Conservation (phyloP, 768 basidiomycete genomes). For the Amanita inopinata region DNA sequence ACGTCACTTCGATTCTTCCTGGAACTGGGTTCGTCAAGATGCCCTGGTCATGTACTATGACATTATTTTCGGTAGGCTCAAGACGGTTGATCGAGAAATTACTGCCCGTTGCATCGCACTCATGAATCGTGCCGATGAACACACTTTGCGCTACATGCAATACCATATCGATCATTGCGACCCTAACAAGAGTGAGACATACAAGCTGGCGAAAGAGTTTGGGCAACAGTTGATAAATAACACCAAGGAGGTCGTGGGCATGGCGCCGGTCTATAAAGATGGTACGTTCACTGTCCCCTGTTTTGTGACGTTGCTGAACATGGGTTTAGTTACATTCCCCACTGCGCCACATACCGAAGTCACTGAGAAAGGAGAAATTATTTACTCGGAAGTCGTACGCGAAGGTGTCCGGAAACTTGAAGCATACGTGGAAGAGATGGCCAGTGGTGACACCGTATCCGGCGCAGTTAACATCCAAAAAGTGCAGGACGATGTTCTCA, state of each 20-base stretch:
- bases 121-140: slow-evolving; percentile 94
- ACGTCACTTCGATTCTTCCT: slow-evolving; percentile 95
- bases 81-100: slow-evolving; percentile 91
- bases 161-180: slow-evolving; percentile 85
- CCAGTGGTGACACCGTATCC: slow-evolving; percentile 82
- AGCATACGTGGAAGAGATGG: slow-evolving; percentile 98
- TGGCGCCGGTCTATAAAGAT: slow-evolving; percentile 92
- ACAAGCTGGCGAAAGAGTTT: slow-evolving; percentile 93
- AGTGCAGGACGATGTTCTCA: slow-evolving; percentile 93
- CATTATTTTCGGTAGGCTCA: slow-evolving; percentile 92
- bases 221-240: slow-evolving; percentile 95
- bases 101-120: slow-evolving; percentile 96
- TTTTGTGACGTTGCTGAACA: slow-evolving; percentile 9
- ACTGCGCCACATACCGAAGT: slow-evolving; percentile 96
- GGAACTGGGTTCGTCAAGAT: slow-evolving; percentile 99
- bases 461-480: slow-evolving; percentile 89
- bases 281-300: slow-evolving; percentile 39
- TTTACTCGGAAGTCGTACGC: slow-evolving; percentile 91
- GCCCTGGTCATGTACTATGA: slow-evolving; percentile 96
- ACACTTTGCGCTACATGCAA: slow-evolving; percentile 90
- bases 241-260: slow-evolving; percentile 71
- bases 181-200: slow-evolving; percentile 78
- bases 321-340: slow-evolving; percentile 79
- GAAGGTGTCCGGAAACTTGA: slow-evolving; percentile 96
- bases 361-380: slow-evolving; percentile 86